phyloP scores from a whole-genome alignment of 1,284 basidiomycete genomes.

The Apiotrichum montevideense region DNA sequence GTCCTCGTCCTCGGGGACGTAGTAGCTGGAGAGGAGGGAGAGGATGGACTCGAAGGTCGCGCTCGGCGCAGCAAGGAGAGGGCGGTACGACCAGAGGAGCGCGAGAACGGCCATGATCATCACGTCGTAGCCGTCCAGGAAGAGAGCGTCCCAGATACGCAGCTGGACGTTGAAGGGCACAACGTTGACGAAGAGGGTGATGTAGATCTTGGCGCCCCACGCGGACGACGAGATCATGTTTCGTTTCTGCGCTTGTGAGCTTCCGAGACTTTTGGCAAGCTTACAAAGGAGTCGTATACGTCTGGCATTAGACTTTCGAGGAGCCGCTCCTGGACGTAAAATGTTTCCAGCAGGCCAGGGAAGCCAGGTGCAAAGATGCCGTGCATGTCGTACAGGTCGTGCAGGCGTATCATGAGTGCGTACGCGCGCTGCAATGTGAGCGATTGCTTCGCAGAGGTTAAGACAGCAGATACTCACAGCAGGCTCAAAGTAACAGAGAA shows the following conservation, averaged over 20 bases:
- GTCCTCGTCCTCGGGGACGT: conserved; percentile 82
- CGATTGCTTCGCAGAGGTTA: neutral
- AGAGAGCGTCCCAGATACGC: conserved; percentile 87
- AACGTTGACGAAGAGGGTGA: conserved; percentile 90
- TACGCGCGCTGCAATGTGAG: conserved; percentile 59
- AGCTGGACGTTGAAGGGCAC: conserved; percentile 95
- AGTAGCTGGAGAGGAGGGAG: conserved; percentile 81
- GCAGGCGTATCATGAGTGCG: conserved; percentile 71
- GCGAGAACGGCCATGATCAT: conserved; percentile 78
- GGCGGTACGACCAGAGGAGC: conserved; percentile 73
- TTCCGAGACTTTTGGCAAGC: conserved; percentile 24
- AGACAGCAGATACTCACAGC: conserved; percentile 49
- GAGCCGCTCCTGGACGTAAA: conserved; percentile 87
- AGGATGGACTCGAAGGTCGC: conserved; percentile 90
- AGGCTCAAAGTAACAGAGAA: conserved; percentile 87
- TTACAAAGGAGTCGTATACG: conserved; percentile 71
- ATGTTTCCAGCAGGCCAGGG: conserved; percentile 86
- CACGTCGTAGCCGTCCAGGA: conserved; percentile 83
- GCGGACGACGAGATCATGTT: conserved; percentile 86
- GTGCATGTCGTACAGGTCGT: conserved; percentile 84
- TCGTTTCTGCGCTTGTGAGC: conserved; percentile 51
- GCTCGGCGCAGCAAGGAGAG: conserved; percentile 5
- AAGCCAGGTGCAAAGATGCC: conserved; percentile 88
- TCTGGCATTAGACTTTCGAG: conserved; percentile 78
- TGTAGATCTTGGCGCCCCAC: conserved; percentile 99